Percentiles rank a stretch among this genome's conserved stretches.
Conservation (phyloP, 2,329 filamentous ascomycete species). For the Colletotrichum spinosum region DNA sequence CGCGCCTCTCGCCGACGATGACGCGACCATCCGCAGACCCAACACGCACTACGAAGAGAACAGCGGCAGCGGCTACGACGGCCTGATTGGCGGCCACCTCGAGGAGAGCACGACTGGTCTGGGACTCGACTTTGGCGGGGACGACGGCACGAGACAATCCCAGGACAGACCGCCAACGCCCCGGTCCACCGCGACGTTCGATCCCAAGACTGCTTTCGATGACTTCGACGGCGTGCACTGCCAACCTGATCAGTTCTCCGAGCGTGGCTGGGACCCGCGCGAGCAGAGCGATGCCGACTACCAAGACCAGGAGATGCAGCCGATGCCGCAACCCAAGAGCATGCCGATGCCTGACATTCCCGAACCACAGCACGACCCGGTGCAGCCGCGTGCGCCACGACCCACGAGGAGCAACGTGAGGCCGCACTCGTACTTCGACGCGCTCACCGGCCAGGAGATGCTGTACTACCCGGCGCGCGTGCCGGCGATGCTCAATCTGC, state of each 20-base stretch:
- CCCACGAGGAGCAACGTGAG: constrained; percentile 45
- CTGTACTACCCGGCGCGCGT: constrained; percentile 96
- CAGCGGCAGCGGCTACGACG: constrained; percentile 37
- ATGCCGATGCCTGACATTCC: constrained; percentile 38
- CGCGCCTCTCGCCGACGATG: constrained; percentile 49
- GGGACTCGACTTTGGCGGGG: constrained; percentile 27
- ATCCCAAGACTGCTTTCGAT: constrained; percentile 73
- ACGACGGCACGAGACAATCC: constrained; percentile 20
- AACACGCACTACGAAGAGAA: constrained; percentile 37
- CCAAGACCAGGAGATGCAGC: not conserved
- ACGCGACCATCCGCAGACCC: constrained; percentile 49
- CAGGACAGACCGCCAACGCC: constrained; percentile 43
- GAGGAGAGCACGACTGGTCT: constrained; percentile 35
- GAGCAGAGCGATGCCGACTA: constrained; percentile 22
- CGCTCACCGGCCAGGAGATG: constrained; percentile 80
- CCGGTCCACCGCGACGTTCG: constrained; percentile 53
- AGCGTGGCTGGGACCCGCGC: constrained; percentile 38
- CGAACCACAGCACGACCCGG: constrained; percentile 38
- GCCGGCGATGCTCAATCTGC: constrained; percentile 91
- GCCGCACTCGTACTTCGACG: constrained; percentile 71
- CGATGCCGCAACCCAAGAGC: constrained; percentile 38
- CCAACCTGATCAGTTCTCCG: constrained; percentile 60
- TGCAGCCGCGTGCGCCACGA: constrained; percentile 40
- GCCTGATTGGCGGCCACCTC: constrained; percentile 50
- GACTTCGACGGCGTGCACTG: constrained; percentile 88